phyloP scores from a whole-genome alignment of 306 rosid species.

The Quercus robur region DNA sequence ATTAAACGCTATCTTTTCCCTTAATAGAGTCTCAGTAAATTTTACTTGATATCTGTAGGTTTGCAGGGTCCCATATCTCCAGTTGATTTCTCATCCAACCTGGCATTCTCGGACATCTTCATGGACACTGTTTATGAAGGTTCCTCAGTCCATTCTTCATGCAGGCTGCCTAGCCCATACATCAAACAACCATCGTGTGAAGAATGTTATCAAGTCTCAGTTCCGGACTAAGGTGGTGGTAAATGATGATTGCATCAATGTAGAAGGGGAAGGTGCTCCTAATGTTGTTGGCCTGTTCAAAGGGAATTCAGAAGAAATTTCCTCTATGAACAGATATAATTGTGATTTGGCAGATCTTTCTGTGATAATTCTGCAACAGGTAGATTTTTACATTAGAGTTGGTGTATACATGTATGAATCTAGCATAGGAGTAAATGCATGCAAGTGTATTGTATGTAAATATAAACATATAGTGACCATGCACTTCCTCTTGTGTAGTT shows the following conservation, averaged over 20 bases:
- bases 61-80: slow-evolving; percentile 71
- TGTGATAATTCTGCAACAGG: slow-evolving; percentile 89
- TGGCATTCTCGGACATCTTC: slow-evolving; percentile 90
- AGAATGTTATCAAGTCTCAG: slow-evolving; percentile 47
- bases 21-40: slow-evolving; percentile 11
- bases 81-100: slow-evolving; percentile 72
- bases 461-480: background rate
- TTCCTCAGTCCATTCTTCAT: slow-evolving; percentile 64
- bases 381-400: background rate
- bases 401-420: background rate
- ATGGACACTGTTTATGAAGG: slow-evolving; percentile 77
- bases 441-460: background rate
- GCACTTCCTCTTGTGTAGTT: slow-evolving; percentile 16
- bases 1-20: slow-evolving; percentile 1
- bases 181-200: slow-evolving; percentile 29
- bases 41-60: slow-evolving; percentile 45
- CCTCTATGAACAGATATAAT: slow-evolving; percentile 66
- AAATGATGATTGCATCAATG: slow-evolving; percentile 71
- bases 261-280: slow-evolving; percentile 88
- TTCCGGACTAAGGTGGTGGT: slow-evolving; percentile 82
- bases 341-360: slow-evolving; percentile 83
- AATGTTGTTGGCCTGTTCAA: slow-evolving; percentile 70
- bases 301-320: slow-evolving; percentile 56
- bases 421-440: background rate
- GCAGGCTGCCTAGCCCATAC: slow-evolving; percentile 40